These are phyloP conservation scores for Aspergillus cavernicola DNA, from an alignment of 495 filamentous ascomycete genomes.

Conservation along the genomic window DNA sequence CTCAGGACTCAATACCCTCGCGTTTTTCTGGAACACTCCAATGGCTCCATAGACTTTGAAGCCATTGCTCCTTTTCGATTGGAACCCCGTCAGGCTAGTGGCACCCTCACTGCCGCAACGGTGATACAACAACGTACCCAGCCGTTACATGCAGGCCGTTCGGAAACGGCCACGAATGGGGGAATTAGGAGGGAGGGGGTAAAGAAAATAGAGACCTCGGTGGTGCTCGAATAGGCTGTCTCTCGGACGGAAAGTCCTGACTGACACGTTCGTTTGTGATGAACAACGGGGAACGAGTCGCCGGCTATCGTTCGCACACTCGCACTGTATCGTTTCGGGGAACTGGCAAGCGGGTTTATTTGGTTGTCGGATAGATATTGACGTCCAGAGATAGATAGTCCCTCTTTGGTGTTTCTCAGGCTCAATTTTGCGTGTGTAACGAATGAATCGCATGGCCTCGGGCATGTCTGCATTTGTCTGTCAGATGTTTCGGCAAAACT, in stretches of 20 bases:
- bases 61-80: not conserved
- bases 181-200: slow-evolving; percentile 16
- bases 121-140: slow-evolving; percentile 26
- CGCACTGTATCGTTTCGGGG: not conserved
- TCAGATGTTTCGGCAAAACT: slow-evolving; percentile 15
- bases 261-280: slow-evolving; percentile 6
- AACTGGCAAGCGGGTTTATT: not conserved
- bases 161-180: slow-evolving; percentile 23
- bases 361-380: slow-evolving; percentile 1
- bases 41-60: not conserved
- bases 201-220: slow-evolving; percentile 3
- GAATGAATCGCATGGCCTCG: slow-evolving; percentile 20
- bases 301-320: not conserved
- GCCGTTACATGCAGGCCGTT: slow-evolving; percentile 22
- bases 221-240: not conserved
- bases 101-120: slow-evolving; percentile 3
- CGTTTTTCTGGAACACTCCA: slow-evolving; percentile 1
- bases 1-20: not conserved
- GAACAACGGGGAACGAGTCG: not conserved
- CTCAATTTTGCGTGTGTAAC: slow-evolving; percentile 17
- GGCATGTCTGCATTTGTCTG: slow-evolving; percentile 17
- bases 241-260: not conserved
- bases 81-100: not conserved
- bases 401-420: not conserved
- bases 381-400: not conserved